These are phyloP conservation scores for Colletotrichum nymphaeae DNA, from an alignment of 2,329 filamentous ascomycete species.

Conservation along the genomic window DNA sequence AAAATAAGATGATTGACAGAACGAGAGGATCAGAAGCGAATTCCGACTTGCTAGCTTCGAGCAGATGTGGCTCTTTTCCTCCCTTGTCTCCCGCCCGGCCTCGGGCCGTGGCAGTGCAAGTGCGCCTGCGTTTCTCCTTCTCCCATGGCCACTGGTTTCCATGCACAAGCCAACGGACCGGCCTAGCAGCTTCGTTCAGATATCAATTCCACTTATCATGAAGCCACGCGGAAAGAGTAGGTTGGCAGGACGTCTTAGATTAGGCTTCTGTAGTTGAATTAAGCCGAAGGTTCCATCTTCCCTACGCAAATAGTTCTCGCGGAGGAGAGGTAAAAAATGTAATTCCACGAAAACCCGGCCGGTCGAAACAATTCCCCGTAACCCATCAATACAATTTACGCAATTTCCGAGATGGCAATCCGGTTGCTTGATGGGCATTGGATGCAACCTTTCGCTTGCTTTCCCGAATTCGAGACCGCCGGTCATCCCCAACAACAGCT, in stretches of 20 bases:
- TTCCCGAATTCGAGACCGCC: not conserved
- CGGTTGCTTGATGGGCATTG: not conserved
- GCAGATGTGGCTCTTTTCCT: not conserved
- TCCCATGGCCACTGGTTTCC: not conserved
- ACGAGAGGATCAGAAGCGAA: not conserved
- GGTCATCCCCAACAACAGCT: not conserved
- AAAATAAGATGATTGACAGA: not conserved
- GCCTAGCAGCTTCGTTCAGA: not conserved
- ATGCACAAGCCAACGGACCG: not conserved
- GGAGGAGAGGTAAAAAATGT: not conserved
- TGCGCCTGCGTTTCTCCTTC: not conserved
- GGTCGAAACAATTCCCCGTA: not conserved
- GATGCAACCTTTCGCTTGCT: not conserved
- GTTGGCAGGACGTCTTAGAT: not conserved
- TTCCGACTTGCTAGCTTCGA: not conserved
- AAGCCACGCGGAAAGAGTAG: not conserved
- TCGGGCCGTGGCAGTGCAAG: conserved; percentile 2
- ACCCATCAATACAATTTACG: not conserved
- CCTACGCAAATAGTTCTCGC: too few species aligned
- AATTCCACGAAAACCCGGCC: not conserved
- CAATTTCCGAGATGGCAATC: not conserved
- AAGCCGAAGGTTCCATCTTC: not conserved
- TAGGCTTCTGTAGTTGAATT: not conserved
- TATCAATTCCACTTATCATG: not conserved
- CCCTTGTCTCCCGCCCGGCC: not conserved